Conservation (phyloP, 2,329 filamentous ascomycete genomes). For the Penicillium olsonii region DNA sequence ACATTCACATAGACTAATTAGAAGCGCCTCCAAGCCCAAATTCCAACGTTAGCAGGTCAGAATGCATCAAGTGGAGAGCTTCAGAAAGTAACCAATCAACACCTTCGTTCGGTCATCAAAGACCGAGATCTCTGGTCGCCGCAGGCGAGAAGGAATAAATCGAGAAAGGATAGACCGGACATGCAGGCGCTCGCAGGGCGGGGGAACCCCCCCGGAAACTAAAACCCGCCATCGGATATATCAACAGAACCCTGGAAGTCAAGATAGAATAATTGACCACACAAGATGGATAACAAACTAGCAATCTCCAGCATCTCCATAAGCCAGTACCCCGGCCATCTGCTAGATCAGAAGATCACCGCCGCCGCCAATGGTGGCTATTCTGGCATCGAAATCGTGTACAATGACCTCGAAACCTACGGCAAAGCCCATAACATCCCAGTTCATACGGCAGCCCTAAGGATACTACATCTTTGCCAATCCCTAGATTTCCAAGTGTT, state of each 20-base stretch:
- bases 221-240: slow-evolving; percentile 4
- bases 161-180: too few relatives aligned
- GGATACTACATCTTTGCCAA: slow-evolving; percentile 21
- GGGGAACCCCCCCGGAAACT: slow-evolving; percentile 5
- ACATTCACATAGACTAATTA: too few relatives aligned
- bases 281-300: slow-evolving; percentile 27
- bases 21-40: too few relatives aligned
- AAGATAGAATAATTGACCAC: neutral
- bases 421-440: slow-evolving; percentile 16
- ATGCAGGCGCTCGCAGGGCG: neutral
- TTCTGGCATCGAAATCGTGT: slow-evolving; percentile 35
- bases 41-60: too few relatives aligned
- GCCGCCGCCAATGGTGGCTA: slow-evolving; percentile 30
- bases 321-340: slow-evolving; percentile 32
- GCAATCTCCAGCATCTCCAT: slow-evolving; percentile 34
- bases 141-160: too few relatives aligned
- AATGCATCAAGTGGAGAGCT: neutral
- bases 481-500: slow-evolving; percentile 26
- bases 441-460: slow-evolving; percentile 20
- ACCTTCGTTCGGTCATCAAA: neutral
- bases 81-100: neutral
- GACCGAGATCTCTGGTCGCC: neutral
- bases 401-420: slow-evolving; percentile 30
- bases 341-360: slow-evolving; percentile 32
- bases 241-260: neutral